phyloP scores from a whole-genome alignment of 2,329 filamentous ascomycete genomes.

The Scedosporium boydii region DNA sequence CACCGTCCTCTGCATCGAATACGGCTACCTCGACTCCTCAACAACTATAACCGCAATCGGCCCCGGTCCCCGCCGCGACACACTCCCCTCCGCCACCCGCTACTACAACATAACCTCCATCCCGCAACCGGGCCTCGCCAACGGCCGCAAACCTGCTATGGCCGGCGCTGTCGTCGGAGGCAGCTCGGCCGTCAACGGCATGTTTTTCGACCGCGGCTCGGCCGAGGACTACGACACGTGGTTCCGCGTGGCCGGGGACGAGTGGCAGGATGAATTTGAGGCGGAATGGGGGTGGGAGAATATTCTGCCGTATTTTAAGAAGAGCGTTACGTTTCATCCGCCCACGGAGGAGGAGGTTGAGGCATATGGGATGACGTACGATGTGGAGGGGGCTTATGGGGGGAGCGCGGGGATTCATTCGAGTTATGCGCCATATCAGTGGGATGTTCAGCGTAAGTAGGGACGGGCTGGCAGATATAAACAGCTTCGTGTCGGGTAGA shows the following conservation, averaged over 20 bases:
- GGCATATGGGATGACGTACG: conserved; percentile 16
- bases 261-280: neutral
- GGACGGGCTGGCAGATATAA: no score
- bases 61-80: conserved; percentile 8
- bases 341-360: conserved; percentile 12
- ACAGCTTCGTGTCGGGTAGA: no score
- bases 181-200: conserved; percentile 11
- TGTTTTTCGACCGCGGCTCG: conserved; percentile 10
- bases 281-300: conserved; percentile 6
- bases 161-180: conserved; percentile 9
- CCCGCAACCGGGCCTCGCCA: conserved; percentile 13
- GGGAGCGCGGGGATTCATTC: conserved; percentile 9
- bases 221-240: conserved; percentile 12
- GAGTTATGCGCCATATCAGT: conserved; percentile 12
- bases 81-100: conserved; percentile 13
- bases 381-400: conserved; percentile 11
- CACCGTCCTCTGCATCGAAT: conserved; percentile 13
- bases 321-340: conserved; percentile 9
- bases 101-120: conserved; percentile 17
- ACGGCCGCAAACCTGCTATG: conserved; percentile 9
- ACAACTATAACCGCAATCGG: conserved; percentile 5
- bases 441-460: conserved; percentile 5
- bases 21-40: conserved; percentile 11
- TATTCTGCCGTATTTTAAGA: conserved; percentile 12
- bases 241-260: conserved; percentile 9